These are phyloP conservation scores for Aspergillus hancockii DNA, from an alignment of 495 filamentous ascomycete genomes.

Conservation along the genomic window DNA sequence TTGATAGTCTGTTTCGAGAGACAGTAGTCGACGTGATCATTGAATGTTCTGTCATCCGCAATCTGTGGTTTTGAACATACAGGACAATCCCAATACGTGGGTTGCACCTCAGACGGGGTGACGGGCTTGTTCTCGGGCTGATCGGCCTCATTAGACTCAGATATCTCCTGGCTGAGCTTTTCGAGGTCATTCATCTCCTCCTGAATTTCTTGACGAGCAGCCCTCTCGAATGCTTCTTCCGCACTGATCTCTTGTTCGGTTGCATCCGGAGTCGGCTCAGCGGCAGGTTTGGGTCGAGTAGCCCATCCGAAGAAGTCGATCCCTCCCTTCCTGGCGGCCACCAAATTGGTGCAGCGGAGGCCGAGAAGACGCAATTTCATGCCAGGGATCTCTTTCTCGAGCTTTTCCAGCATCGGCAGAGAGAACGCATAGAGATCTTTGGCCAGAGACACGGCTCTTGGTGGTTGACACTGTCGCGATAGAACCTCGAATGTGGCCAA, in stretches of 20 bases:
- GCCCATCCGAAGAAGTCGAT: constrained; percentile 77
- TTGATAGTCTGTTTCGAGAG: constrained; percentile 83
- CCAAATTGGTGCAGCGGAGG: constrained; percentile 79
- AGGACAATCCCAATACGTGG: constrained; percentile 79
- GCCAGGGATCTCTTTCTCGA: constrained; percentile 81
- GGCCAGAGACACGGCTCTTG: constrained; percentile 67
- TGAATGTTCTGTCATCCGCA: constrained; percentile 78
- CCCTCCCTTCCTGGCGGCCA: constrained; percentile 77
- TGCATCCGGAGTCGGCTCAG: constrained; percentile 5
- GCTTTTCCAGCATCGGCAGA: constrained; percentile 78
- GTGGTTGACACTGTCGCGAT: constrained; percentile 74
- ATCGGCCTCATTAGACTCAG: constrained; percentile 8
- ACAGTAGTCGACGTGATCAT: constrained; percentile 93
- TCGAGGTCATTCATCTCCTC: constrained; percentile 67
- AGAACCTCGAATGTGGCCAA: constrained; percentile 91
- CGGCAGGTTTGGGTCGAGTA: constrained; percentile 20
- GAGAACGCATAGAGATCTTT: constrained; percentile 83
- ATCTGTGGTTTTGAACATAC: constrained; percentile 75
- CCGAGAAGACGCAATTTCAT: constrained; percentile 88
- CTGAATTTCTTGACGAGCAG: constrained; percentile 61
- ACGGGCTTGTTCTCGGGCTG: neutral
- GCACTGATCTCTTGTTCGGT: constrained; percentile 68
- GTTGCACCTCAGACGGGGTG: constrained; percentile 13
- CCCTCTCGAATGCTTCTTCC: constrained; percentile 68
- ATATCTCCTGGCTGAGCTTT: constrained; percentile 60